Evolutionary conservation across 345 rosid species (phyloP), one percentile per base, ranked within the genome.

Genomic region (Moricandia moricandioides): DNA sequence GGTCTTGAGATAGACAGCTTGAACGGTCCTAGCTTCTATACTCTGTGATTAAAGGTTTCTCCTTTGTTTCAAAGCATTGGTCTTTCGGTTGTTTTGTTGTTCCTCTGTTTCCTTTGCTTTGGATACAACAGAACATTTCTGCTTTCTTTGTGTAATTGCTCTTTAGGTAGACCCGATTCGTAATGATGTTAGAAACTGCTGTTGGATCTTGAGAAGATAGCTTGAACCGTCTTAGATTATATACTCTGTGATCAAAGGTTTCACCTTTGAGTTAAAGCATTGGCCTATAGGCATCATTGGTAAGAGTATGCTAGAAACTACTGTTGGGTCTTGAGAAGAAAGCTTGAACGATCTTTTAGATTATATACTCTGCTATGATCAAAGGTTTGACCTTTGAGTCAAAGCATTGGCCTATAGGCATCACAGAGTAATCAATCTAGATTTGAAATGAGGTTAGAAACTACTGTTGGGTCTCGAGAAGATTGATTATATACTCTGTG

Each of bases 21-120:
- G 14, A 29, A 11, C 3, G 34, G 18, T 67, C 31, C 51, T 61
- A 7, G 47, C 62, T 62, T 65, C 29, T 4, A 21, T 47, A 24
- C 14, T 60, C 7, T 61, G 13, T 65, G 21, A 39, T 34, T 54
- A 27, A 39, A 73, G 16, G 34, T 54, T 62, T 29, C 58, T 55
- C 57, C 33, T 73, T 73, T 70, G 55, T 49, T 4, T 16, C 27
- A 29, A 54, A 70, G 57, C 31, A 51, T 52, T 60, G 63, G 33
- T 26, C 39, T 29, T 29, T 29, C 1, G 31, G 31, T 29, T 1
- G 31, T 29, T 29, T 29, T 29, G 5, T 2, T 29, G 16, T 13
- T 45, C 16, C 51, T 45, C 51, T 45, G 51, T 13, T 45, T 4
- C 7, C 16, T 45, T 13, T 6, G 1, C 17, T 13, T 45, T 45